Percentiles rank a stretch among this genome's conserved stretches.
Evolutionary conservation across 2,329 filamentous ascomycete species (phyloP).

Genomic region (Ceratocystis eucalypticola): DNA sequence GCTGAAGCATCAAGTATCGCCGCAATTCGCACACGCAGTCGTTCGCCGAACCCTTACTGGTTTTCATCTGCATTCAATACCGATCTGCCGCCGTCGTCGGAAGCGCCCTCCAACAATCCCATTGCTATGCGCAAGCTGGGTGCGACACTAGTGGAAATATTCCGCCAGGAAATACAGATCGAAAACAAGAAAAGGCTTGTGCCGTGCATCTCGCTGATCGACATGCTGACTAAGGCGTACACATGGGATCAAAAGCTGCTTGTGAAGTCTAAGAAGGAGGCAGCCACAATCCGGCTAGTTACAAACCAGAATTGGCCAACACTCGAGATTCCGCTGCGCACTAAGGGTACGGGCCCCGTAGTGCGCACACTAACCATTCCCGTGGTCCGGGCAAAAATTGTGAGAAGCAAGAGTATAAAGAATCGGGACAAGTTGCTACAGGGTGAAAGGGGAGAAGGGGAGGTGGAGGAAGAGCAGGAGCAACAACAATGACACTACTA

Average conservation of each 20-base stretch:
- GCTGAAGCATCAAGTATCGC: neutral
- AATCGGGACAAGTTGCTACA: neutral
- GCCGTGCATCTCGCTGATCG: constrained; percentile 10
- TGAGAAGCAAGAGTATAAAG: neutral
- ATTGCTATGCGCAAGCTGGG: constrained; percentile 10
- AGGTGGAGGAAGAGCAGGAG: too few species aligned
- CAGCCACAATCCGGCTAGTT: neutral
- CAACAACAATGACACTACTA: too few species aligned
- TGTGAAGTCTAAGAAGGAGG: neutral
- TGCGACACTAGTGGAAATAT: constrained; percentile 8
- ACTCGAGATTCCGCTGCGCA: neutral
- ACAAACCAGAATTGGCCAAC: constrained; percentile 2
- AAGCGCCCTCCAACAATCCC: neutral
- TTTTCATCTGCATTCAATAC: neutral
- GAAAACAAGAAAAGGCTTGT: neutral
- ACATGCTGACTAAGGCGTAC: constrained; percentile 6
- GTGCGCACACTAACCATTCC: constrained; percentile 13
- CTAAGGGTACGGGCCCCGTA: neutral
- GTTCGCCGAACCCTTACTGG: neutral
- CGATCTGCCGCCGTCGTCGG: neutral
- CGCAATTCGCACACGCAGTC: neutral
- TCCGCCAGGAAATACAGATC: neutral
- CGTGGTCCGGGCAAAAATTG: neutral
- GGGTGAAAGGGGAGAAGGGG: neutral
- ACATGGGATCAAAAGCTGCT: constrained; percentile 11